Evolutionary conservation across 352 stramenopile species (phyloP).

Genomic region (Pythium graminicola): DNA sequence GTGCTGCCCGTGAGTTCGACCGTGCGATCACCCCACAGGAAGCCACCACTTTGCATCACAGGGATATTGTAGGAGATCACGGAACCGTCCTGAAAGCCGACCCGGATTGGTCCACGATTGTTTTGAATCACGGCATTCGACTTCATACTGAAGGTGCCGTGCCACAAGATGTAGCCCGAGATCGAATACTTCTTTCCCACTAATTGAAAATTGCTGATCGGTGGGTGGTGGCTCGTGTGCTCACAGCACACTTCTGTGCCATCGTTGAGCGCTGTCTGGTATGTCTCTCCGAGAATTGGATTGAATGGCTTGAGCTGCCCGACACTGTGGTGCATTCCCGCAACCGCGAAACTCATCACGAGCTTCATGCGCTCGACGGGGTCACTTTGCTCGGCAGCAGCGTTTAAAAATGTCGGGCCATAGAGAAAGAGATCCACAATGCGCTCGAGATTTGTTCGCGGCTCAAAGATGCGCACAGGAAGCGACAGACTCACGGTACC

Average conservation of each 20-base stretch:
- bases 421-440: constrained; percentile 78
- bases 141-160: constrained; percentile 76
- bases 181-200: constrained; percentile 68
- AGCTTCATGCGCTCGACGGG: constrained; percentile 74
- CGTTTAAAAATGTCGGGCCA: constrained; percentile 66
- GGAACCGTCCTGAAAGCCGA: constrained; percentile 61
- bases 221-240: constrained; percentile 81
- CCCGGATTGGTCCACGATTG: constrained; percentile 66
- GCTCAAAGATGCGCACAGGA: constrained; percentile 81
- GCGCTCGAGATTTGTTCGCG: constrained; percentile 73
- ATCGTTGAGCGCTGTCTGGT: constrained; percentile 64
- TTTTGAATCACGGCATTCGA: constrained; percentile 80
- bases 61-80: constrained; percentile 68
- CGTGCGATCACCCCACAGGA: constrained; percentile 78
- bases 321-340: constrained; percentile 71
- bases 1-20: constrained; percentile 69
- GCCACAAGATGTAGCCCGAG: constrained; percentile 64
- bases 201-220: constrained; percentile 81
- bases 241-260: constrained; percentile 76
- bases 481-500: constrained; percentile 70
- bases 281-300: constrained; percentile 78
- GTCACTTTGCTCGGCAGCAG: constrained; percentile 50
- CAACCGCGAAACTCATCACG: constrained; percentile 70
- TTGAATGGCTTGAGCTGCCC: constrained; percentile 84
- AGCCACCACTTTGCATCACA: constrained; percentile 62